These are phyloP conservation scores for Rhizopogon vulgaris DNA, from an alignment of 768 basidiomycete species.

Conservation along the genomic window DNA sequence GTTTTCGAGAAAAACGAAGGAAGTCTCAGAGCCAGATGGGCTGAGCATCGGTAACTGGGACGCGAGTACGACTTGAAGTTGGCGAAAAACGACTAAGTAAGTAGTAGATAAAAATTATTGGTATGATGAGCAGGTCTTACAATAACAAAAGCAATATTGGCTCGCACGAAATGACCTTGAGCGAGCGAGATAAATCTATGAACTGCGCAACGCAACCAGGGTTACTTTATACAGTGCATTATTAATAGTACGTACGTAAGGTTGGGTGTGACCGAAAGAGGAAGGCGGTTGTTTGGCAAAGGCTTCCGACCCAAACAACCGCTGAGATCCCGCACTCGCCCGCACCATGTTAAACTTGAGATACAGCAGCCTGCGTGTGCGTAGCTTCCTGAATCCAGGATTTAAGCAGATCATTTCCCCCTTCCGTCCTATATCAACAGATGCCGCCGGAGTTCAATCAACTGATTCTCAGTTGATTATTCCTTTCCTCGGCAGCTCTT, in stretches of 20 bases:
- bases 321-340: background rate
- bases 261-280: conserved; percentile 1
- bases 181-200: background rate
- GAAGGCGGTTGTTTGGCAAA: conserved; percentile 23
- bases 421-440: background rate
- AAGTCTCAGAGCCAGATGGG: conserved; percentile 34
- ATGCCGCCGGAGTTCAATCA: background rate
- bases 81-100: too few species aligned
- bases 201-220: background rate
- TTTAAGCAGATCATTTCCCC: background rate
- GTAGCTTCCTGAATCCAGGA: background rate
- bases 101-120: too few species aligned
- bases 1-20: conserved; percentile 42
- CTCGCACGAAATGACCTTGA: background rate
- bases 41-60: conserved; percentile 14
- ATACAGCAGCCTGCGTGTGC: background rate
- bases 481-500: conserved; percentile 32
- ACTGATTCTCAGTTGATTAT: conserved; percentile 9
- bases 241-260: too few species aligned
- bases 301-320: conserved; percentile 25
- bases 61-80: background rate
- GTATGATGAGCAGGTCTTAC: too few species aligned
- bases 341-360: background rate
- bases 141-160: background rate
- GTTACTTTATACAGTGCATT: too few species aligned